phyloP scores from a whole-genome alignment of 1,284 basidiomycete genomes.

The Cryptococcus hybrid region DNA sequence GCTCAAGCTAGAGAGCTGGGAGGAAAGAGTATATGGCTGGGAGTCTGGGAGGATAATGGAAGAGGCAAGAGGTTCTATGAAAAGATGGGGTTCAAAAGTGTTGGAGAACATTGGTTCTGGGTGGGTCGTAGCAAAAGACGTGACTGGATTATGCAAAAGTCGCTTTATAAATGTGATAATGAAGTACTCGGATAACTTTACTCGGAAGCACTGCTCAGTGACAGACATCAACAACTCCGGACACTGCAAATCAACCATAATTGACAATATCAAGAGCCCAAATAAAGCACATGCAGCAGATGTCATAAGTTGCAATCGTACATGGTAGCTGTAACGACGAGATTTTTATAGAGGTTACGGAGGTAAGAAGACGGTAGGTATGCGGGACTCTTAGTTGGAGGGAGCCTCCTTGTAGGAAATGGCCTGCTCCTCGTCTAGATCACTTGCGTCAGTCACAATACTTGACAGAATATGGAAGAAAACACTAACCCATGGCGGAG shows the following conservation, averaged over 20 bases:
- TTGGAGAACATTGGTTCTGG: conserved; percentile 17
- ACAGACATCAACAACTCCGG: too few relatives aligned
- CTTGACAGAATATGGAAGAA: background rate
- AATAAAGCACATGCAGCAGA: too few relatives aligned
- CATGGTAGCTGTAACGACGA: conserved; percentile 11
- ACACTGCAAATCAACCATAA: too few relatives aligned
- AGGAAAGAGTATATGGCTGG: conserved; percentile 28
- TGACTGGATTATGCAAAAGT: conserved; percentile 24
- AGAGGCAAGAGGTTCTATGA: conserved; percentile 29
- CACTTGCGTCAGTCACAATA: background rate
- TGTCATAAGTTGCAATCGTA: conserved; percentile 6
- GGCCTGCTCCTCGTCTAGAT: conserved; percentile 63
- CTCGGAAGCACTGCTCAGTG: too few relatives aligned
- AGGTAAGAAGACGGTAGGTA: background rate
- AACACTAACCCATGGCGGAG: conserved; percentile 80
- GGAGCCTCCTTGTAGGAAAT: too few relatives aligned
- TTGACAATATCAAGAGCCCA: too few relatives aligned
- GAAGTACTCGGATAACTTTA: too few relatives aligned
- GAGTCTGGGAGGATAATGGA: conserved; percentile 34
- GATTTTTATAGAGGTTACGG: background rate
- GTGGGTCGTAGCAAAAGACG: conserved; percentile 16
- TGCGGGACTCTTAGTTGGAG: conserved; percentile 5
- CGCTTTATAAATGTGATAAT: too few relatives aligned
- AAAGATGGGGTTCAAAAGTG: conserved; percentile 21
- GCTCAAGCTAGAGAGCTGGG: conserved; percentile 16